Evolutionary conservation across 1,284 basidiomycete genomes (phyloP), one percentile per base, ranked within the genome.

Genomic region (Volvariella volvacea): DNA sequence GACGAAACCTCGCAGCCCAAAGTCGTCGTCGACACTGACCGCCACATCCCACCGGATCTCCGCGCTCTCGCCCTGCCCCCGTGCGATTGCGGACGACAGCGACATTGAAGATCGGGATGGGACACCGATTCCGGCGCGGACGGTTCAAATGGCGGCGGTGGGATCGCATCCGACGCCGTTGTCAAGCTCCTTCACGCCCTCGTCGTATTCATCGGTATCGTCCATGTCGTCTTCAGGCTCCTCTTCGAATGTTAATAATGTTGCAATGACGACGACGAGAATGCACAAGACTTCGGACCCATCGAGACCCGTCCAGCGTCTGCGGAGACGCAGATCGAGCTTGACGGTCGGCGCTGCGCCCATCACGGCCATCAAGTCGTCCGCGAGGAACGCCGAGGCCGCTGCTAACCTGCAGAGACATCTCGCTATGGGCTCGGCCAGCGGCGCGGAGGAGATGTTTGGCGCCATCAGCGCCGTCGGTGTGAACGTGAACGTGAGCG

Each of bases 321-420:
- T 74, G 22, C 69, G 78, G 33, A 70, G 65, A 44, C 73, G 78
- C 32, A 69, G 76, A 37, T 77, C 74, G n/a, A 79, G 76, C 45
- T 53, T 80, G 19, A 77, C 72, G 2, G 47, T 73, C 28, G 65
- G 55, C 3, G 59, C 63, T 3, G 71, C 64, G 8, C 71, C 75
- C 2, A 70, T 76, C 56, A 66, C 64, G 34, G 55, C 62, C 17
- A 74, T 80, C 50, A 75, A 74, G 42, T 78, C 76, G 0, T 73
- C 78, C 2, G 50, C 61, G 4, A 65, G 73, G 22, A 69, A 60
- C 8, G 75, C 70, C 1, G 64, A 65, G 22, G 62, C 63, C 22
- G 76, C 77, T 2, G 53, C 74, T 19, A 71, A 72, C 41, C 57
- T 74, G 17, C 68, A 69, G 21, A 62, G 62, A 19, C 63, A 63